Base-by-base conservation (phyloP, 106 monocot species). In the Chionographis japonica region DNA sequence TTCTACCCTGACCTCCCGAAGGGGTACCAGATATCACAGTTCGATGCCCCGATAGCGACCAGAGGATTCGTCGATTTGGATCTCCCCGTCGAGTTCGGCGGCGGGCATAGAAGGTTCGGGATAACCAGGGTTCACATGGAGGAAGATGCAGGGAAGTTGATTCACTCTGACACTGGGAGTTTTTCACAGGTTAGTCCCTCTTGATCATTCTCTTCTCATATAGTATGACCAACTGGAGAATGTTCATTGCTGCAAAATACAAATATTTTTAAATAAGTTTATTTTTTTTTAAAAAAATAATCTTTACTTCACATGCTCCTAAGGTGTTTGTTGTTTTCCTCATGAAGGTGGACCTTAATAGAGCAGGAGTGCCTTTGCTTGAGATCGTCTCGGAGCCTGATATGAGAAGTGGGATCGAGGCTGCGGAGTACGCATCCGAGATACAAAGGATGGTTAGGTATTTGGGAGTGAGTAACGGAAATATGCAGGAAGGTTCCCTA, bases 321-420 rank as follows among this genome's bases (percentile, higher is more conserved):
- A 9, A 7, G 18, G 9, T 63, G 54, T 52, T 37, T 55, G 8
- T 62, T 6, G 40, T n/a, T 12, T 4, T 70, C 49, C 8, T 65
- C 63, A 46, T 68, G 14, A 52, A 97, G 97, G 92, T 97, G 57
- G 97, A 97, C 68, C 73, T 97, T n/a, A 97, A 97, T 42, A 84
- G 97, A 72, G 97, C 97, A 8, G 97, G 97, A 4, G 97, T 97
- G 0, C 97, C 97, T 63, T 72, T 97, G 73, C 79, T 97, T 13
- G 97, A 97, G 77, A 85, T 97, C 70, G 97, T 97, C 27, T 97
- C 97, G 37, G 97, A 97, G 76, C 97, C 97, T 42, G 97, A 97
- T 74, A 97, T 97, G 97, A 87, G 97, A 62, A 92, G 58, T 62
- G 97, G 97, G 1, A 60, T 97, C 57, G 92, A 92, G 53, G 97